A percentile compares a stretch with the other conserved stretches of the same genome.
phyloP scores from a whole-genome alignment of 306 rosid species.

The Gastrolobium villosum region DNA sequence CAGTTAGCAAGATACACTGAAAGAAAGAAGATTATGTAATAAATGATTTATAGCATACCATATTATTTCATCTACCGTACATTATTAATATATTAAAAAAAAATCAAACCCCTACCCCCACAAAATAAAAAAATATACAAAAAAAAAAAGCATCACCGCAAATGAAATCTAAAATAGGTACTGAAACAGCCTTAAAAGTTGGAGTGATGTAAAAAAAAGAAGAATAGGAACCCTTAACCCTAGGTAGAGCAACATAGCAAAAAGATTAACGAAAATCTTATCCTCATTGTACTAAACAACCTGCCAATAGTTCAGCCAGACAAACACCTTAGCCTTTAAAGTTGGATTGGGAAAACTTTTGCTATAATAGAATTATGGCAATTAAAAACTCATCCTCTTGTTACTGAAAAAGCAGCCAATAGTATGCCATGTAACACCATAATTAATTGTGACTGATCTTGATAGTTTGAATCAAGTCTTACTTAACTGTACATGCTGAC shows the following conservation, averaged over 20 bases:
- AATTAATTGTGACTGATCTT: constrained; percentile 1
- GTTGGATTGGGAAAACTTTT: neutral
- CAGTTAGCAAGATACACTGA: neutral
- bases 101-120: neutral
- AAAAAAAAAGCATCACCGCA: neutral
- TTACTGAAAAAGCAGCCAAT: constrained; percentile 7
- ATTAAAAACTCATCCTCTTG: neutral
- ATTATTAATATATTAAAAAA: constrained; percentile 10
- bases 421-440: neutral
- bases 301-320: constrained; percentile 2
- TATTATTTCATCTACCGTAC: constrained; percentile 2
- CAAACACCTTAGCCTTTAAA: neutral
- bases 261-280: neutral
- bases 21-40: constrained; percentile 20
- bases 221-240: neutral
- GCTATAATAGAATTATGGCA: neutral
- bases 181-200: neutral
- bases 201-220: neutral
- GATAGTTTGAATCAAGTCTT: constrained; percentile 6
- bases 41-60: neutral
- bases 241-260: neutral
- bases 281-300: constrained; percentile 6
- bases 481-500: neutral
- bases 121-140: neutral
- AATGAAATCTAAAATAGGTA: too few relatives aligned